Evolutionary conservation across 139 green algal genomes (phyloP).

Genomic region (Pleodorina starrii): DNA sequence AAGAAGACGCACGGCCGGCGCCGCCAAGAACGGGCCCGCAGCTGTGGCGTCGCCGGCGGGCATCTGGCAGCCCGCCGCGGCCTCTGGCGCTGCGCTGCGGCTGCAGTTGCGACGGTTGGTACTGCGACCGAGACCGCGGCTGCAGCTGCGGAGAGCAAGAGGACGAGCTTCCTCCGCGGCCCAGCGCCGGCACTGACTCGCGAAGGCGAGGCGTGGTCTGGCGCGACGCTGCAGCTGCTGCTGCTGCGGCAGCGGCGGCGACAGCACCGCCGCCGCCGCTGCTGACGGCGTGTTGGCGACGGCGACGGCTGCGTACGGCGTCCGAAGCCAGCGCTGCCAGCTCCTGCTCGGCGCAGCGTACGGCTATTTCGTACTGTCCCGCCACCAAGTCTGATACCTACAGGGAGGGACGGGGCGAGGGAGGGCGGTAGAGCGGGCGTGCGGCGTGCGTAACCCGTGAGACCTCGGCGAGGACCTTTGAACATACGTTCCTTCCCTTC

Average conservation of each 20-base stretch:
- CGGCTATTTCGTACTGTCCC: neutral
- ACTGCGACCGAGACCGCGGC: neutral
- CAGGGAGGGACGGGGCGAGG: too few species aligned
- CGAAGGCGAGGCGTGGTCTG: too few species aligned
- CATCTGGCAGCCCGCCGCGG: too few species aligned
- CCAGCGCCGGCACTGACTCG: too few species aligned
- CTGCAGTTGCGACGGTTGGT: neutral
- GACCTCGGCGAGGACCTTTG: too few species aligned
- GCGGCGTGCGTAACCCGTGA: too few species aligned
- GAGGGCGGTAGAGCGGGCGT: too few species aligned
- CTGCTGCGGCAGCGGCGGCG: neutral
- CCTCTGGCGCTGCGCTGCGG: neutral
- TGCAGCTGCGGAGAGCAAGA: too few species aligned
- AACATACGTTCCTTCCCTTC: too few species aligned
- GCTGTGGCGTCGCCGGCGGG: neutral
- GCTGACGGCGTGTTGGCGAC: neutral
- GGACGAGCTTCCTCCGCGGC: too few species aligned
- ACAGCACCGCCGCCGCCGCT: neutral
- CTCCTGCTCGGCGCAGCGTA: constrained; percentile 14
- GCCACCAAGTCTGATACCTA: neutral
- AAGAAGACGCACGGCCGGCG: neutral
- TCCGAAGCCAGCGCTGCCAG: neutral
- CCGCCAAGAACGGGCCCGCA: neutral
- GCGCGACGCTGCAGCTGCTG: neutral
- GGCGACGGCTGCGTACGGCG: neutral